Evolutionary conservation across 164 flowering plant species (phyloP), one percentile per base, ranked within the genome.

Genomic region (Umbilicus rupestris): DNA sequence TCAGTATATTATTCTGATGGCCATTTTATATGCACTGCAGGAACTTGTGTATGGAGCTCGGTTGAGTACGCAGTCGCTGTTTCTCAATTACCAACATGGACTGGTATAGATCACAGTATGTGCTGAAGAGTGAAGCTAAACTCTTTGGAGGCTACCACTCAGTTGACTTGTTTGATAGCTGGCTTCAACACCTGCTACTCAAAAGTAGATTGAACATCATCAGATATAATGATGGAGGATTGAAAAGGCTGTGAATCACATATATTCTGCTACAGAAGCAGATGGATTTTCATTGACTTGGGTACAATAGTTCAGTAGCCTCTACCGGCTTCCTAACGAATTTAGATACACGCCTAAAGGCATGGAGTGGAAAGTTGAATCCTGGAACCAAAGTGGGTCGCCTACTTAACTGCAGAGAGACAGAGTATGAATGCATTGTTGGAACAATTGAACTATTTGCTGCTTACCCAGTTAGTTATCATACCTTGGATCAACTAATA

Each of bases 151-250:
- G 29, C 58, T 52, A 24, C 58, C 14, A 52, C 30, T 22, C 14
- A 3, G 60, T 55, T 55, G 60, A 55, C 60, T 55, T 55, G 60
- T 26, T 55, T 28, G 33, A 55, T 55, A 55, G 19, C 33, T 28
- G 60, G 31, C 31, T 55, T 55, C 60, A 10, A 55, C 16, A 55
- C 60, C 60, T 55, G 33, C 60, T 55, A 55, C 60, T 26, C 33
- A 26, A 28, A 55, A 55, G 60, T 55, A 55, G 60, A 55, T 55
- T 16, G n/a, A 28, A 26, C n/a, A 55, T 33, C 60, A 55, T 55
- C 60, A 55, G n/a, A n/a, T n/a, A n/a, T n/a, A n/a, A n/a, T n/a
- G n/a, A 35, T 35, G 37, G 37, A 35, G 37, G 37, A 12, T 41
- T 41, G 44, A 41, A 41, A 41, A 41, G 44, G 44, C 3, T n/a